These are phyloP conservation scores for Tetrahymena malaccensis DNA, from an alignment of 73 alveolate species.

Conservation along the genomic window DNA sequence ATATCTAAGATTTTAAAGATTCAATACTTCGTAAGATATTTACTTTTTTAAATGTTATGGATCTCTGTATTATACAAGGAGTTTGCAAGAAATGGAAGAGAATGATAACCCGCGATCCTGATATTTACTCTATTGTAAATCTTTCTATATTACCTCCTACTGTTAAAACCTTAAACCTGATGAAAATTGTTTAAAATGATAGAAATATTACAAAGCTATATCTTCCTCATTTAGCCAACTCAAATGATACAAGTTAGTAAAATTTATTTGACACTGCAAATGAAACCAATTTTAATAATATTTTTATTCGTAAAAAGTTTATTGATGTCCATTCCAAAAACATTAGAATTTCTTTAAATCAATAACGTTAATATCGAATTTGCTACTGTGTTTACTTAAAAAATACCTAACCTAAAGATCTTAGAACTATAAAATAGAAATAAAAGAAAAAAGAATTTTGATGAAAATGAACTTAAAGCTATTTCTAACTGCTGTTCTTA, in stretches of 20 bases:
- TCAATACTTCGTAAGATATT: not conserved
- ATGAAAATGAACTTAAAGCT: slow-evolving; percentile 31
- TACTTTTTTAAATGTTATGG: not conserved
- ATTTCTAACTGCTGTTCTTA: not conserved
- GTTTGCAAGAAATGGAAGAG: not conserved
- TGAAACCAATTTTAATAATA: not conserved
- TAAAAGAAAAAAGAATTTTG: slow-evolving; percentile 17
- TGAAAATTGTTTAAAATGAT: not conserved
- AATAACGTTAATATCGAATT: slow-evolving; percentile 22
- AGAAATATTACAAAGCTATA: not conserved
- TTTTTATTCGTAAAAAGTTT: not conserved
- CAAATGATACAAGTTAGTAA: not conserved
- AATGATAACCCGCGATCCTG: not conserved
- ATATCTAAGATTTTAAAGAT: not conserved
- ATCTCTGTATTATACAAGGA: not conserved
- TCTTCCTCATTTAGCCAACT: not conserved
- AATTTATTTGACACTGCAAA: not conserved
- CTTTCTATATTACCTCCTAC: not conserved
- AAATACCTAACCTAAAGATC: slow-evolving; percentile 15
- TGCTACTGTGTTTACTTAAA: slow-evolving; percentile 7
- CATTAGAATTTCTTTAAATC: not conserved
- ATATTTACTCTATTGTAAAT: not conserved
- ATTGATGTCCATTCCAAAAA: not conserved
- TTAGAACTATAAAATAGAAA: slow-evolving; percentile 8
- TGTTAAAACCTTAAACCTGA: not conserved